Evolutionary conservation across 1,139 yeast species (phyloP).

Genomic region (Barnettozyma hawaiiensis): DNA sequence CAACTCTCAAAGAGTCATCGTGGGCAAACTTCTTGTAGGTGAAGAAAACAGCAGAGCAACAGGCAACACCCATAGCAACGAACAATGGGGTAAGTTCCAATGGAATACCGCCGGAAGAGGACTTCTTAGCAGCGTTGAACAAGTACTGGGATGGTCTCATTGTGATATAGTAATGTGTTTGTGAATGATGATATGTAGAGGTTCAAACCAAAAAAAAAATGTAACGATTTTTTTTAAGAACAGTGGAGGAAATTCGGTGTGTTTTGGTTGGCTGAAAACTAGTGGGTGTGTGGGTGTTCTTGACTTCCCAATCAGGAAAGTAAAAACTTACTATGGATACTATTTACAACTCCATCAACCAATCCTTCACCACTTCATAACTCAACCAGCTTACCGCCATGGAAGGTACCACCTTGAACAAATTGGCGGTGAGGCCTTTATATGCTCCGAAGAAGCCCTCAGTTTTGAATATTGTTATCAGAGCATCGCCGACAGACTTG

Average conservation of each 20-base stretch:
- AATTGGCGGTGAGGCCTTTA: slow-evolving; percentile 82
- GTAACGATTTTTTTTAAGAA: background rate
- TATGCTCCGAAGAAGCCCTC: slow-evolving; percentile 84
- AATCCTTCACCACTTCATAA: slow-evolving; percentile 60
- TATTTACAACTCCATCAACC: slow-evolving; percentile 17
- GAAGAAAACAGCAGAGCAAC: slow-evolving; percentile 61
- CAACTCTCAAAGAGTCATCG: slow-evolving; percentile 63
- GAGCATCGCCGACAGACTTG: slow-evolving; percentile 64
- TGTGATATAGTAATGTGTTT: slow-evolving; percentile 7
- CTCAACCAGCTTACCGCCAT: slow-evolving; percentile 95
- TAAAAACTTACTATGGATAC: background rate
- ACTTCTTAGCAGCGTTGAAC: slow-evolving; percentile 40
- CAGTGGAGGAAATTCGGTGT: slow-evolving; percentile 3
- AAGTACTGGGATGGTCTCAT: slow-evolving; percentile 56
- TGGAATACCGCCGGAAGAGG: slow-evolving; percentile 41
- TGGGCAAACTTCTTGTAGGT: slow-evolving; percentile 65
- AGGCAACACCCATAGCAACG: slow-evolving; percentile 58
- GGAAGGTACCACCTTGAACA: slow-evolving; percentile 86
- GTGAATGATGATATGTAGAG: background rate
- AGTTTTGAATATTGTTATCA: slow-evolving; percentile 54
- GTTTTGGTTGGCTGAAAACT: slow-evolving; percentile 20
- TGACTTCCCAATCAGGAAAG: slow-evolving; percentile 17
- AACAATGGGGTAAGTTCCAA: slow-evolving; percentile 75
- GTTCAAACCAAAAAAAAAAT: slow-evolving; percentile 3
- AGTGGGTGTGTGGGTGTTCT: slow-evolving; percentile 14